phyloP scores from a whole-genome alignment of 192 early-diverging fungal genomes.

The Pilaira anomala region DNA sequence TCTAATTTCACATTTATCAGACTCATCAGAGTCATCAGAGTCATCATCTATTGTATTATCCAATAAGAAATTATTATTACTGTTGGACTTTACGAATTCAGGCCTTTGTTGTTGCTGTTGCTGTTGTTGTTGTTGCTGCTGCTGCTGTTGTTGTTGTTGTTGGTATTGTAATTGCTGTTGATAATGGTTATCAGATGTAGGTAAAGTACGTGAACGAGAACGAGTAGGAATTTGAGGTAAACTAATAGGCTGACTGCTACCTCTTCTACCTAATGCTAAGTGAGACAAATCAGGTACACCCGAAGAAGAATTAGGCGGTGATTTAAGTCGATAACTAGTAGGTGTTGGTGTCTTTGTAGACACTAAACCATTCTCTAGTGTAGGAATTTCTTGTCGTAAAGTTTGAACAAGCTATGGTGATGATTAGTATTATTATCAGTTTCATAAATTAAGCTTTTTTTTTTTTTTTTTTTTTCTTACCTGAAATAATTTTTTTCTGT shows the following conservation, averaged over 20 bases:
- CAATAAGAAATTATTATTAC: not conserved
- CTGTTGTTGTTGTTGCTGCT: not conserved
- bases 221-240: conserved; percentile 11
- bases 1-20: conserved; percentile 18
- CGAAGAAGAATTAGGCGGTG: not conserved
- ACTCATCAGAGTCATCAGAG: conserved; percentile 13
- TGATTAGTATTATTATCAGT: not conserved
- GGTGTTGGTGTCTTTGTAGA: conserved; percentile 7
- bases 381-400: conserved; percentile 38
- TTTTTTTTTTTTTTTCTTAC: conserved; percentile 14
- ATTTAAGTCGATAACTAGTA: conserved; percentile 3
- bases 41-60: conserved; percentile 16
- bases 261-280: not conserved
- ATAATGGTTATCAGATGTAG: not conserved
- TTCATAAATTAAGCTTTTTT: too few relatives aligned
- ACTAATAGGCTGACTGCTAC: not conserved
- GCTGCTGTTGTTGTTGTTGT: not conserved
- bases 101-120: conserved; percentile 6
- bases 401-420: conserved; percentile 29
- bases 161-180: not conserved
- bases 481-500: conserved; percentile 55
- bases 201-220: conserved; percentile 19
- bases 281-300: conserved; percentile 9
- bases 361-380: conserved; percentile 36
- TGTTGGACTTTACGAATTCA: conserved; percentile 10